A percentile compares a stretch with the other conserved stretches of the same genome.
Evolutionary conservation across 2,329 filamentous ascomycete species (phyloP).

Genomic region (Gnomoniopsis smithogilvyi): DNA sequence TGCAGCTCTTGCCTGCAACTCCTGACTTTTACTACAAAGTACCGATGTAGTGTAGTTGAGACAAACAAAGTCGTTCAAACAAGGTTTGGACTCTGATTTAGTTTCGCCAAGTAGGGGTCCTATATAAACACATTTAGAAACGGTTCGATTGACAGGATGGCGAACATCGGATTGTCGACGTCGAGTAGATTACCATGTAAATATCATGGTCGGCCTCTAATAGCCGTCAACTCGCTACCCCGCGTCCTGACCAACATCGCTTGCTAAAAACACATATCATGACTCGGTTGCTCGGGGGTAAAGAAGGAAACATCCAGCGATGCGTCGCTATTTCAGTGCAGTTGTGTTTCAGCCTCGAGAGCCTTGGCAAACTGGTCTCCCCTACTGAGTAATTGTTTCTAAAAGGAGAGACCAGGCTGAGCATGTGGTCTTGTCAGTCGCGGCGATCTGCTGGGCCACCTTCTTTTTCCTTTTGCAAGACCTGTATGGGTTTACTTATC

Average conservation of each 20-base stretch:
- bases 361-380: constrained; percentile 1
- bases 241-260: not conserved
- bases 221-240: too few species aligned
- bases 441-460: too few species aligned
- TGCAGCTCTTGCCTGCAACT: not conserved
- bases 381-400: not conserved
- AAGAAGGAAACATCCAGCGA: not conserved
- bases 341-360: constrained; percentile 1
- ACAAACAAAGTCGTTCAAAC: too few species aligned
- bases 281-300: not conserved
- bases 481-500: not conserved
- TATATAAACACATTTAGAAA: too few species aligned
- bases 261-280: not conserved
- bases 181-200: not conserved
- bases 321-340: not conserved
- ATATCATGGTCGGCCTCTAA: not conserved
- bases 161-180: not conserved
- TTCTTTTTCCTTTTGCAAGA: too few species aligned
- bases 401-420: not conserved
- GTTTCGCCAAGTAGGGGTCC: too few species aligned
- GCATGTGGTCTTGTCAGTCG: not conserved
- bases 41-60: too few species aligned
- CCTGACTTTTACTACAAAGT: too few species aligned
- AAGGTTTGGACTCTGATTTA: too few species aligned
- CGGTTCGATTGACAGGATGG: not conserved